Base-by-base conservation (phyloP, 441 rosid species). In the Gossypium lobatum region DNA sequence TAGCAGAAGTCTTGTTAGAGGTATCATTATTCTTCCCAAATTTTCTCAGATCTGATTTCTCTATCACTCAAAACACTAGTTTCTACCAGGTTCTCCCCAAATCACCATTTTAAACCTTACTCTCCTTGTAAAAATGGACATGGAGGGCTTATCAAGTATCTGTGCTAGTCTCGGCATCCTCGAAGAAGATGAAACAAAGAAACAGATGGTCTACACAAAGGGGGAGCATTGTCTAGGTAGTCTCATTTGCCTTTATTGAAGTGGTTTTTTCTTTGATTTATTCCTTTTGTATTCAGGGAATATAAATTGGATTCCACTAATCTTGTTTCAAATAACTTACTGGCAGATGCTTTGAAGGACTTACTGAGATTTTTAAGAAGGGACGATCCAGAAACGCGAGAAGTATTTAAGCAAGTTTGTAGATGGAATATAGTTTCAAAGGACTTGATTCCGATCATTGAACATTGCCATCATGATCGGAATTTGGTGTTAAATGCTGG, bases 351-450 rank as follows among this genome's bases (percentile, higher is more conserved):
- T 82, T 42, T 95, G 67, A 95, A 90, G 82, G 99, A 93, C 79
- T 76, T 95, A 81, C 81, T 95, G 82, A 84, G 98, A 66, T 96
- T 89, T 82, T 72, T 96, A 53, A 84, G 98, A 80, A 93, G 96
- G 0, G 99, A 96, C 60, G 96, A 96, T 86, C 94, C 97, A 2
- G 83, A 93, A 68, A 85, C 84, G 67, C 87, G 99, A 61, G 88
- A 85, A 73, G 98, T 88, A 6, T 96, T 96, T 80, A 93, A 88
- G 85, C 97, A 92, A 82, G 92, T 93, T 3, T 96, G 98, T 77
- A 90, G 89, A 74, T 96, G 98, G 98, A 89, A 89, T 75, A 88
- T 78, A 11, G 91, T 89, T 54, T 84, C 97, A 1, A 93, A 96
- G 82, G 88, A 93, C 77, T 83, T 96, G 91, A 91, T 93, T 68